These are phyloP conservation scores for Gymnopilus dilepis DNA, from an alignment of 768 basidiomycete species.

Conservation along the genomic window DNA sequence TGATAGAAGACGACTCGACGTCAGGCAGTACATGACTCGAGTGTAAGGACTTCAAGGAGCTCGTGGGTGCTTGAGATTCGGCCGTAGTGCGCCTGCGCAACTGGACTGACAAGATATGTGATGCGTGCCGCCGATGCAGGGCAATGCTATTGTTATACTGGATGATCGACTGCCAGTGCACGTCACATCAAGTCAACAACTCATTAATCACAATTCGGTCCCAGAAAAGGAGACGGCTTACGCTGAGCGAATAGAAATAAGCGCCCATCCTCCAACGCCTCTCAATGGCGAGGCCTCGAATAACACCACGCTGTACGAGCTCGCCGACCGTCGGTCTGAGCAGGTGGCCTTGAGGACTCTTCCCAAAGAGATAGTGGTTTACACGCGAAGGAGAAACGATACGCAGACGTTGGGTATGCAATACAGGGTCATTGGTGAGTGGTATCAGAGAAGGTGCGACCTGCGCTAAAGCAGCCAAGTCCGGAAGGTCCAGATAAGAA, in stretches of 20 bases:
- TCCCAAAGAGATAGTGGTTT: slow-evolving; percentile 66
- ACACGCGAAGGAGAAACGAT: slow-evolving; percentile 72
- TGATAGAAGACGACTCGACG: slow-evolving; percentile 60
- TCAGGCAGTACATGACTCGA: slow-evolving; percentile 64
- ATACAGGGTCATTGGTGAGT: slow-evolving; percentile 64
- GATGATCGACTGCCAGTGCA: slow-evolving; percentile 64
- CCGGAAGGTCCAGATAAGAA: slow-evolving; percentile 75
- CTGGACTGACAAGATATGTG: slow-evolving; percentile 56
- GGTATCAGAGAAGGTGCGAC: slow-evolving; percentile 51
- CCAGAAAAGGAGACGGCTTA: slow-evolving; percentile 34
- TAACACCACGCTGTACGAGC: slow-evolving; percentile 71
- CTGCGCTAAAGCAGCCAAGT: slow-evolving; percentile 59
- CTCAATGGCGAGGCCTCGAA: slow-evolving; percentile 71
- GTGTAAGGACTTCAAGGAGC: slow-evolving; percentile 49
- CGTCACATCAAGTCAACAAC: slow-evolving; percentile 14
- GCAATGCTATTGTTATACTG: slow-evolving; percentile 67
- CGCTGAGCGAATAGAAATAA: slow-evolving; percentile 68
- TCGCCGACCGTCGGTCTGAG: slow-evolving; percentile 71
- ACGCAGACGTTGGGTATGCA: slow-evolving; percentile 65
- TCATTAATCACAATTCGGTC: neutral
- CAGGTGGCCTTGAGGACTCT: slow-evolving; percentile 55
- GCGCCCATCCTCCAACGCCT: slow-evolving; percentile 67
- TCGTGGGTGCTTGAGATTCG: slow-evolving; percentile 27
- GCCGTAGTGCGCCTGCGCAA: slow-evolving; percentile 49
- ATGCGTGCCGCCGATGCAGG: slow-evolving; percentile 59